These are phyloP conservation scores for Fusarium luffae DNA, from an alignment of 2,329 filamentous ascomycete species.

Conservation along the genomic window DNA sequence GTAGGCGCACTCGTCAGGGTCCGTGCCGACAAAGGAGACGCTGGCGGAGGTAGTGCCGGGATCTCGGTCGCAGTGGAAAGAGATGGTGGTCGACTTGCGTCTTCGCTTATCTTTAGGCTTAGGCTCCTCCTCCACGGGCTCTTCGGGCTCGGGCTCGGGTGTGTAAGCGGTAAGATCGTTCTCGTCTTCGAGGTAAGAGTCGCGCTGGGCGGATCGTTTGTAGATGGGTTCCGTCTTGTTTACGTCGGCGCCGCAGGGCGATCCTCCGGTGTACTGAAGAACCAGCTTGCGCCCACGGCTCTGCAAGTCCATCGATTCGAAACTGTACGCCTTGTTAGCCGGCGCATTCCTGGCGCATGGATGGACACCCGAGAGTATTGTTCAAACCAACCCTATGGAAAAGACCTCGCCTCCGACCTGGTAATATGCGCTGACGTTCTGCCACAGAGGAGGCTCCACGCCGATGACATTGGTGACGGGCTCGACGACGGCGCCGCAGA, in stretches of 20 bases:
- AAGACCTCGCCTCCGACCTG: slow-evolving; percentile 72
- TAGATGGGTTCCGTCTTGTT: slow-evolving; percentile 50
- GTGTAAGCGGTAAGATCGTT: slow-evolving; percentile 24
- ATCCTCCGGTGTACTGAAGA: slow-evolving; percentile 80
- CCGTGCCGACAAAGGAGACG: slow-evolving; percentile 83
- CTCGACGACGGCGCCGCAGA: slow-evolving; percentile 81
- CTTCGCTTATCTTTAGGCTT: slow-evolving; percentile 49
- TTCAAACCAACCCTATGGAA: slow-evolving; percentile 74
- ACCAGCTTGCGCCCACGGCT: slow-evolving; percentile 79
- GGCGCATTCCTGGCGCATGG: slow-evolving; percentile 5
- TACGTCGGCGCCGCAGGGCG: slow-evolving; percentile 70
- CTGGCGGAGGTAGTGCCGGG: slow-evolving; percentile 73
- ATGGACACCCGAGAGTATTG: not conserved
- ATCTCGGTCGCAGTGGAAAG: slow-evolving; percentile 91
- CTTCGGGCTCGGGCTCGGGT: slow-evolving; percentile 23
- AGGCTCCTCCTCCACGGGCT: slow-evolving; percentile 34
- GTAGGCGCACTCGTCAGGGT: slow-evolving; percentile 92
- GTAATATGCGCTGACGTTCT: slow-evolving; percentile 85
- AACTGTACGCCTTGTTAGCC: slow-evolving; percentile 43
- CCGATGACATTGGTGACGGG: slow-evolving; percentile 71
- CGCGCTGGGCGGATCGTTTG: slow-evolving; percentile 45
- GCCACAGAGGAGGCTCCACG: slow-evolving; percentile 70
- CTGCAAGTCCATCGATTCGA: slow-evolving; percentile 62
- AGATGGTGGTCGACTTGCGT: slow-evolving; percentile 86
- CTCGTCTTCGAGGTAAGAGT: slow-evolving; percentile 46